Conservation (phyloP, 2,329 filamentous ascomycete genomes). For the Paecilomyces formosus region DNA sequence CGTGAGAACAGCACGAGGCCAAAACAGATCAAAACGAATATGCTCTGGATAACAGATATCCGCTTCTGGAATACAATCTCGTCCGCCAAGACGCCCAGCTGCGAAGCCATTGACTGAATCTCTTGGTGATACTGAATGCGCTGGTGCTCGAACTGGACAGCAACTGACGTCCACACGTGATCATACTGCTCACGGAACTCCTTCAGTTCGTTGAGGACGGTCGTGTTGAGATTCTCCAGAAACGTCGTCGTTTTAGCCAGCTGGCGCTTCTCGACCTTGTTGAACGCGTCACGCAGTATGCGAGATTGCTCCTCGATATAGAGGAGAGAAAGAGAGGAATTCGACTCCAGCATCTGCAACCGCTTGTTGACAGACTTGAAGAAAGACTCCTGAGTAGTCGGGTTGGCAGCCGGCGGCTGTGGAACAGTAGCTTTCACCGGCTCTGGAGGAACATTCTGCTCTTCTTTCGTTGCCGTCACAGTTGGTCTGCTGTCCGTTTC, state of each 20-base stretch:
- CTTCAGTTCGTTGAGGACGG: conserved; percentile 73
- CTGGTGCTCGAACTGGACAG: conserved; percentile 83
- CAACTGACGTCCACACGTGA: conserved; percentile 91
- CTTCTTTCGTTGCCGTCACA: conserved; percentile 19
- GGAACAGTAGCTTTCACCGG: conserved; percentile 31
- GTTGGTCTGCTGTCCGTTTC: conserved; percentile 15
- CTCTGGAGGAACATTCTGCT: conserved; percentile 24
- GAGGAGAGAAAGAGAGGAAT: conserved; percentile 83
- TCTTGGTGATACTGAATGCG: conserved; percentile 77
- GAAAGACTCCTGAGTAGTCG: conserved; percentile 92
- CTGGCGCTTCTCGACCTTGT: conserved; percentile 80
- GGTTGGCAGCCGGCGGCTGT: conserved; percentile 51
- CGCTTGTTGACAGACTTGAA: conserved; percentile 96
- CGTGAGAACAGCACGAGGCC: conserved; percentile 72
- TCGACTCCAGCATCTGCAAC: conserved; percentile 81
- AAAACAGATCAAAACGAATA: conserved; percentile 78
- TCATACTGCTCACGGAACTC: conserved; percentile 81
- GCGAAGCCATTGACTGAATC: conserved; percentile 69
- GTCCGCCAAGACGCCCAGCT: conserved; percentile 85
- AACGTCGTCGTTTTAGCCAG: conserved; percentile 75
- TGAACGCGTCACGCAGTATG: conserved; percentile 79
- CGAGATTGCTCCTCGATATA: conserved; percentile 96
- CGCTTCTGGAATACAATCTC: conserved; percentile 79
- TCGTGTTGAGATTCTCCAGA: conserved; percentile 76
- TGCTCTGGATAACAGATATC: conserved; percentile 86